Percentiles rank a stretch among this genome's conserved stretches.
Conservation (phyloP, 305 asterid genomes). For the Euphrasia arctica region DNA sequence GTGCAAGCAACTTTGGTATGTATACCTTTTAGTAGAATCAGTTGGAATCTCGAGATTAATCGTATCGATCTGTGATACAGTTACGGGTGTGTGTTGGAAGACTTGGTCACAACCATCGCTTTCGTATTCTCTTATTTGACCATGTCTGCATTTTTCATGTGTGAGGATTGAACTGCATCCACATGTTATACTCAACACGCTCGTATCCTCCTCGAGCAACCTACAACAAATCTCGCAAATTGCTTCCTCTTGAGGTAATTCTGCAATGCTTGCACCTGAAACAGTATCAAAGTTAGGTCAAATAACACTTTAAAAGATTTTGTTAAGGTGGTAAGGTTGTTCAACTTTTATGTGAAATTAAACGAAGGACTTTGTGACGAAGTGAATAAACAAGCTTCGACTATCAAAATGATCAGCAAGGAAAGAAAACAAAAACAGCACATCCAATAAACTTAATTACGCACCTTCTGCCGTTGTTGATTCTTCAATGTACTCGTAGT, state of each 20-base stretch:
- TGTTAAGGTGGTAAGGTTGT: no score
- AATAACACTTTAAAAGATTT: no score
- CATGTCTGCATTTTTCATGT: not conserved
- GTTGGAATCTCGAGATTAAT: not conserved
- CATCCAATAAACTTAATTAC: not conserved
- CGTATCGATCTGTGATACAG: not conserved
- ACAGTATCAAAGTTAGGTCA: not conserved
- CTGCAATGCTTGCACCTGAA: not conserved
- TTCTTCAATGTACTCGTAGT: no score
- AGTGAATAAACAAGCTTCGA: no score
- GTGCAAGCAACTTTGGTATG: not conserved
- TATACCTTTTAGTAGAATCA: no score
- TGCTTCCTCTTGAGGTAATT: constrained; percentile 2
- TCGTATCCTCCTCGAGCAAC: not conserved
- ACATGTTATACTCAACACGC: not conserved
- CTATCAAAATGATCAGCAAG: not conserved
- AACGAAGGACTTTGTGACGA: no score
- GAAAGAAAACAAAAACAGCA: not conserved
- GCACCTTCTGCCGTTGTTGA: no score
- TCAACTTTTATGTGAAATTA: no score
- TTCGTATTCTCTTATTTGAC: not conserved
- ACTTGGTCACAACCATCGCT: not conserved
- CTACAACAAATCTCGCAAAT: not conserved
- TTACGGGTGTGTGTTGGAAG: not conserved
- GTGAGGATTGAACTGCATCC: not conserved